Percentiles rank a stretch among this genome's conserved stretches.
These are phyloP conservation scores for Ophiocytium majus DNA, from an alignment of 352 stramenopile genomes.

Conservation along the genomic window DNA sequence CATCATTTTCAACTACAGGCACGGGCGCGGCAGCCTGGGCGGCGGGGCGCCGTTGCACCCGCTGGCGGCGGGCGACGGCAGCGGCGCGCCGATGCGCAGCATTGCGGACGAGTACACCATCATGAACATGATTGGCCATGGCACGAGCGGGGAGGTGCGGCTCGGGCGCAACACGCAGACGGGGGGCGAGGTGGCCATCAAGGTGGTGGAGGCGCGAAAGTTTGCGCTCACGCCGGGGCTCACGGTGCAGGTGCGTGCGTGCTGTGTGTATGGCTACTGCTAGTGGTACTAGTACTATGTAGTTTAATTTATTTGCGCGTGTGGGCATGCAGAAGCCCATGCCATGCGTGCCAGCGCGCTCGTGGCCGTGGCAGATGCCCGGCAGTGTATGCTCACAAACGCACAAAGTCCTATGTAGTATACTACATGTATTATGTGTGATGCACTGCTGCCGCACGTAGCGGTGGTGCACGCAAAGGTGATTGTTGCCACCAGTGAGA, in stretches of 20 bases:
- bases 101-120: constrained; percentile 56
- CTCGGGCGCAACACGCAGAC: constrained; percentile 49
- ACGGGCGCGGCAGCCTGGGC: neutral
- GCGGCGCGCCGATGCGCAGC: neutral
- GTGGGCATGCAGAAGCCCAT: no score
- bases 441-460: no score
- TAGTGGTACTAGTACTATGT: no score
- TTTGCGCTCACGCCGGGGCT: constrained; percentile 54
- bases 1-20: neutral
- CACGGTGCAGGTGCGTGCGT: constrained; percentile 5
- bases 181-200: constrained; percentile 58
- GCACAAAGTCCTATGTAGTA: no score
- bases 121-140: constrained; percentile 53
- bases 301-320: no score
- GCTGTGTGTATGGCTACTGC: no score
- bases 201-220: constrained; percentile 60
- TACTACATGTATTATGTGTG: no score
- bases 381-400: no score
- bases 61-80: neutral
- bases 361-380: no score
- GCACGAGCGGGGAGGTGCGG: constrained; percentile 57
- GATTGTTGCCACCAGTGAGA: no score
- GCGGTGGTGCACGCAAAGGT: no score
- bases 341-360: no score
- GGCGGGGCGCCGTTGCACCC: neutral